These are phyloP conservation scores for Nemania abortiva DNA, from an alignment of 2,329 filamentous ascomycete species.

Conservation along the genomic window DNA sequence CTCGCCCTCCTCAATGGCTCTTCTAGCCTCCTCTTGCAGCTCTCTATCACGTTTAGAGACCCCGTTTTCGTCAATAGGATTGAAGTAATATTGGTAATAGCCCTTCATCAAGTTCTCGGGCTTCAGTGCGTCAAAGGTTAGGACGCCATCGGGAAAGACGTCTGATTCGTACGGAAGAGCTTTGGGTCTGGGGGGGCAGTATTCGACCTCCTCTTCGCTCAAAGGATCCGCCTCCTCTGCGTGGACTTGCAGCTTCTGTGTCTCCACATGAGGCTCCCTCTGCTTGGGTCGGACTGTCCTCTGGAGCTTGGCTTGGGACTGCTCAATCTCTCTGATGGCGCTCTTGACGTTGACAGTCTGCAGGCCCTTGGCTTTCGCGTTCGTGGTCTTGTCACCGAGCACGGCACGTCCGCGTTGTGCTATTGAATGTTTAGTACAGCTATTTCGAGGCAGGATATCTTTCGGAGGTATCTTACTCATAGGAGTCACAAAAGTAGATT, in stretches of 20 bases:
- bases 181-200: slow-evolving; percentile 81
- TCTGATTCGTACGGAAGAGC: slow-evolving; percentile 77
- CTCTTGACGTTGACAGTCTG: slow-evolving; percentile 75
- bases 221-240: slow-evolving; percentile 62
- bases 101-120: slow-evolving; percentile 70
- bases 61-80: slow-evolving; percentile 75
- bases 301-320: slow-evolving; percentile 31
- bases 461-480: slow-evolving; percentile 68
- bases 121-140: slow-evolving; percentile 70
- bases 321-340: slow-evolving; percentile 68
- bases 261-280: slow-evolving; percentile 48
- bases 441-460: neutral
- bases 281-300: slow-evolving; percentile 27
- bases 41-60: slow-evolving; percentile 72
- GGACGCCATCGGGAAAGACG: slow-evolving; percentile 68
- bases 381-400: slow-evolving; percentile 94
- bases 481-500: slow-evolving; percentile 81
- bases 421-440: slow-evolving; percentile 47
- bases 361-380: slow-evolving; percentile 81
- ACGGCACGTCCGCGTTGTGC: slow-evolving; percentile 80
- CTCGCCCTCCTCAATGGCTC: slow-evolving; percentile 69
- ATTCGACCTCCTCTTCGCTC: slow-evolving; percentile 84
- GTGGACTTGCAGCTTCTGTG: slow-evolving; percentile 73
- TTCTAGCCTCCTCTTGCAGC: slow-evolving; percentile 65
- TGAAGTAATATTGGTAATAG: slow-evolving; percentile 71